These are phyloP conservation scores for Mrakia blollopis DNA, from an alignment of 768 basidiomycete species.

Conservation along the genomic window DNA sequence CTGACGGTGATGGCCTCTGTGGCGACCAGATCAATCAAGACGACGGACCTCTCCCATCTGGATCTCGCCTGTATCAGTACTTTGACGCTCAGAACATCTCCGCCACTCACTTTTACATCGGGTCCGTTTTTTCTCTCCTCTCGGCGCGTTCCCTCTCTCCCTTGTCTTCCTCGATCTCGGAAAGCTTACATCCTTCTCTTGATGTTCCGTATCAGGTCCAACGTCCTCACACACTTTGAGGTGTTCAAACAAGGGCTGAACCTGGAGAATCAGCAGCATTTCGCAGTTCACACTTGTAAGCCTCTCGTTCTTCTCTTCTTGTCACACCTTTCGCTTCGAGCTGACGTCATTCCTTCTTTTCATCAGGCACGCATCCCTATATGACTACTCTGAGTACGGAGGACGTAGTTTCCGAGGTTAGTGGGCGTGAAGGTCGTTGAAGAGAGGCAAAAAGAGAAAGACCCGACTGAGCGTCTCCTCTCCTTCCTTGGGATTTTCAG, in stretches of 20 bases:
- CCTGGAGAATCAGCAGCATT: neutral
- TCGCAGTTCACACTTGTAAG: slow-evolving; percentile 15
- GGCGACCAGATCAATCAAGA: slow-evolving; percentile 57
- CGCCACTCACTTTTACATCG: slow-evolving; percentile 53
- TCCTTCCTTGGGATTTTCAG: neutral
- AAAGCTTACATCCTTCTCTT: too few relatives aligned
- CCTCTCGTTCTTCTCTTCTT: too few relatives aligned
- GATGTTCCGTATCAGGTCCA: slow-evolving; percentile 39
- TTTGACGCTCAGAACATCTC: slow-evolving; percentile 61
- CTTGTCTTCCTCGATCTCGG: too few relatives aligned
- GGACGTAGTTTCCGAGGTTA: slow-evolving; percentile 57
- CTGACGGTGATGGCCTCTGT: neutral
- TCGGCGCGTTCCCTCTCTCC: too few relatives aligned
- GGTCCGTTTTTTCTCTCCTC: slow-evolving; percentile 39
- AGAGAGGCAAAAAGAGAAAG: too few relatives aligned
- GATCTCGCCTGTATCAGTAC: slow-evolving; percentile 57
- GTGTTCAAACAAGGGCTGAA: neutral
- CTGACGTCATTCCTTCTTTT: too few relatives aligned
- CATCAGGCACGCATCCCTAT: slow-evolving; percentile 12
- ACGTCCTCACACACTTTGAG: slow-evolving; percentile 56
- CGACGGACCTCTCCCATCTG: slow-evolving; percentile 62
- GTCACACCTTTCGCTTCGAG: too few relatives aligned
- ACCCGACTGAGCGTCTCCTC: too few relatives aligned
- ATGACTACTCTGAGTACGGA: slow-evolving; percentile 54
- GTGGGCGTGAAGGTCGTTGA: neutral